These are phyloP conservation scores for Penicillium subrubescens DNA, from an alignment of 495 filamentous ascomycete species.

Conservation along the genomic window DNA sequence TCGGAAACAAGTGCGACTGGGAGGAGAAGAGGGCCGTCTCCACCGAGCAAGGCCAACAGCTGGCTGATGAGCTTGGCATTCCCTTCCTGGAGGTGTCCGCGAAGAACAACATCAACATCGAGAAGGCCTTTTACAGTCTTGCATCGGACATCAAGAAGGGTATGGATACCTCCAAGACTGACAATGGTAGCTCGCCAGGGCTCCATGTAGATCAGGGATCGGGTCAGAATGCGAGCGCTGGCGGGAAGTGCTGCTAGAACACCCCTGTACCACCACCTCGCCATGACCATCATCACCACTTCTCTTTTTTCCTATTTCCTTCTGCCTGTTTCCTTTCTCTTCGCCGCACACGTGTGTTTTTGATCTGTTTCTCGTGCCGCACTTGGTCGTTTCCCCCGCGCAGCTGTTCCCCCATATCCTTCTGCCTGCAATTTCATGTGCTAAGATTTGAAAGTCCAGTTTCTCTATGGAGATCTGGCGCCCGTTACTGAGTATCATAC, in stretches of 20 bases:
- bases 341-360: constrained; percentile 7
- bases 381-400: constrained; percentile 14
- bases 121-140: constrained; percentile 96
- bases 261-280: constrained; percentile 20
- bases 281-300: neutral
- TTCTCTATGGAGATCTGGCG: constrained; percentile 23
- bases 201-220: constrained; percentile 72
- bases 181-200: constrained; percentile 63
- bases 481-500: constrained; percentile 26
- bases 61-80: constrained; percentile 95
- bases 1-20: constrained; percentile 99
- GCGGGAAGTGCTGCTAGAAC: constrained; percentile 85
- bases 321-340: constrained; percentile 9
- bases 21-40: constrained; percentile 96
- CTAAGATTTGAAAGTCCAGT: constrained; percentile 29
- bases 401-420: constrained; percentile 21
- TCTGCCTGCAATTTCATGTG: constrained; percentile 29
- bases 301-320: constrained; percentile 16
- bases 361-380: constrained; percentile 14
- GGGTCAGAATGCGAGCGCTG: constrained; percentile 58
- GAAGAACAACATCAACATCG: constrained; percentile 99
- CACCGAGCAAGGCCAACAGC: constrained; percentile 87
- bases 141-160: constrained; percentile 96
- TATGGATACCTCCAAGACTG: constrained; percentile 72
- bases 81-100: constrained; percentile 98